Evolutionary conservation across 805 yeast genomes (phyloP).

Genomic region (Grigorovia humatica): DNA sequence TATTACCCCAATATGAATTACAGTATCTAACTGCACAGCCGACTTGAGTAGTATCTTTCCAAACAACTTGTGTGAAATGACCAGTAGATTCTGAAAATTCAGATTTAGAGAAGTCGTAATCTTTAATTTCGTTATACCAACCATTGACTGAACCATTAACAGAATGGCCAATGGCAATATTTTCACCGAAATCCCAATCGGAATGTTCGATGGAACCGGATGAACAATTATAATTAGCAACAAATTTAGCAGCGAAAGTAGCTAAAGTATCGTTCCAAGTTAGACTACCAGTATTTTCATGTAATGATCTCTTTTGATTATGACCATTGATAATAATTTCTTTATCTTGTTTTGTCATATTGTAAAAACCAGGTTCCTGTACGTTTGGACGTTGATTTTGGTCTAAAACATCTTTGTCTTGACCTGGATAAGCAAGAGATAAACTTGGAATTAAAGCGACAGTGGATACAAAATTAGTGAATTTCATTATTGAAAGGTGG

Average conservation of each 20-base stretch:
- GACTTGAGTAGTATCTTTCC: slow-evolving; percentile 49
- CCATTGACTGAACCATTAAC: slow-evolving; percentile 43
- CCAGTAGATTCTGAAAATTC: slow-evolving; percentile 40
- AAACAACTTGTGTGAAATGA: slow-evolving; percentile 69
- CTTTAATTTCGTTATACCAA: slow-evolving; percentile 59
- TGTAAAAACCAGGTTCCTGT: neutral
- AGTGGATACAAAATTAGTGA: neutral
- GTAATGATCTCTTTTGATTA: slow-evolving; percentile 37
- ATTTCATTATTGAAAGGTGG: neutral
- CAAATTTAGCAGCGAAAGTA: slow-evolving; percentile 41
- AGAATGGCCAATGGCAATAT: slow-evolving; percentile 56
- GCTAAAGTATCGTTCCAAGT: slow-evolving; percentile 40
- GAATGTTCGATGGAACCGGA: slow-evolving; percentile 56
- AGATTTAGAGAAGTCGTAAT: slow-evolving; percentile 43
- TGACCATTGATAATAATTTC: neutral
- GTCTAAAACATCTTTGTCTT: neutral
- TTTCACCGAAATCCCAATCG: slow-evolving; percentile 52
- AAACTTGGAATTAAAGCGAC: neutral
- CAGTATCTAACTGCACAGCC: slow-evolving; percentile 69
- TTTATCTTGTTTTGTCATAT: neutral
- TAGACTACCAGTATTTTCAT: slow-evolving; percentile 25
- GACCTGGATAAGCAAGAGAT: neutral
- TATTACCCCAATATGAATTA: slow-evolving; percentile 41
- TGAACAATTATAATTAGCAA: slow-evolving; percentile 40
- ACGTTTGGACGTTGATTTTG: neutral